Base-by-base conservation (phyloP, 768 basidiomycete genomes). In the Lactifluus hygrophoroides region DNA sequence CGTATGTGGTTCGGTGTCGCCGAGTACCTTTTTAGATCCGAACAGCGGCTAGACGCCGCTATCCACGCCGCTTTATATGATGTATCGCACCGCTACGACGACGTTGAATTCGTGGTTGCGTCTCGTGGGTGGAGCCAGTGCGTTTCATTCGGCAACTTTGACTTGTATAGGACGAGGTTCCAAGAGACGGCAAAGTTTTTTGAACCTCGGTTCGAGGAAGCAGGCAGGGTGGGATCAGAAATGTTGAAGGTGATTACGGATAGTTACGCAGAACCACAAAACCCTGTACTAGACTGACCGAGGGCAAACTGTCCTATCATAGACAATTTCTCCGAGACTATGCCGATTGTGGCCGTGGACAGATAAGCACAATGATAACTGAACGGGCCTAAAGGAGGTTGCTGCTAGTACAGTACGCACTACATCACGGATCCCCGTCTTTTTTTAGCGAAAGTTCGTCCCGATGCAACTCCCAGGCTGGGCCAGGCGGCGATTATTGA, bases 121-220 rank as follows among this genome's bases (percentile, higher is more conserved):
- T 92, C 94, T 0, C 76, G 94, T 30, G 94, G 93, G 3, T 99
- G 95, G 95, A 93, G 90, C 66, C 91, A 97, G 72, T 93, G 91
- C 69, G 90, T 98, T 43, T 84, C 81, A 38, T 95, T 95, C 73
- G 92, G 92, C 13, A 85, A 79, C 72, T 96, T 97, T 71, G 90
- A 95, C 62, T 73, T 92, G 54, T 99, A 98, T 75, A 75, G 79
- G 66, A 71, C 78, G 66, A 72, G 94, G 59, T 98, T 98, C 69
- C 78, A 80, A 67, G 79, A 84, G 70, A 94, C 94, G 5, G 77
- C 85, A 52, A 66, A 62, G 32, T 96, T 96, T 71, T 98, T 97
- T 69, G 81, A 91, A 69, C 80, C 83, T 0, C 73, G 94, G 60
- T 98, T 98, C 66, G 88, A 85, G 63, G 93, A 93, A 69, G 92